Percentiles rank a stretch among this genome's conserved stretches.
Conservation (phyloP, 805 yeast species). For the Komagataella kurtzmanii region DNA sequence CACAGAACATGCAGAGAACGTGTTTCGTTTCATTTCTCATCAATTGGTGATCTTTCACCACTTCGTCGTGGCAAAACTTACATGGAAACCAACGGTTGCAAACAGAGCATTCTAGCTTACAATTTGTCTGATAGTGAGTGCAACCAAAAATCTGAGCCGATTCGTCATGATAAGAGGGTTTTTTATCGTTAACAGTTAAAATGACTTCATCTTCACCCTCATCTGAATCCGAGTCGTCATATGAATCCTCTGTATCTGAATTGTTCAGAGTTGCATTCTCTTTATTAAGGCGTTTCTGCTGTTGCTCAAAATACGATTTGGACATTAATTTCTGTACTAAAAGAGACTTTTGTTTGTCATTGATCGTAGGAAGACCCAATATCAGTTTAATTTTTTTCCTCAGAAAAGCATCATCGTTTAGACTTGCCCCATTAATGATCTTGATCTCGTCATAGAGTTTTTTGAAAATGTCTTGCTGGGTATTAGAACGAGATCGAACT, state of each 20-base stretch:
- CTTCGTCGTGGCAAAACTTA: conserved; percentile 75
- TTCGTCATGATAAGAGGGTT: conserved; percentile 32
- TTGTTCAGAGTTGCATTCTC: background rate
- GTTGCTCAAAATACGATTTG: conserved; percentile 45
- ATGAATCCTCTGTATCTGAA: background rate
- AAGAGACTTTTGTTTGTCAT: conserved; percentile 29
- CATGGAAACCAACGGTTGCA: conserved; percentile 73
- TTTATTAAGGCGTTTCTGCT: background rate
- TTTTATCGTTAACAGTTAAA: conserved; percentile 31
- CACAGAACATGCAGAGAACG: conserved; percentile 74
- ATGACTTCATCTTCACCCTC: conserved; percentile 24
- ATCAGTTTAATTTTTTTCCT: conserved; percentile 36
- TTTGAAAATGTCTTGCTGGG: background rate
- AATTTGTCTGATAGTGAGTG: conserved; percentile 67
- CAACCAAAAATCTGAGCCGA: conserved; percentile 52
- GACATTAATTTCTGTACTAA: conserved; percentile 56
- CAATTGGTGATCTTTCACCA: conserved; percentile 38
- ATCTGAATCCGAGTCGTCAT: conserved; percentile 3
- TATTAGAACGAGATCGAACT: background rate
- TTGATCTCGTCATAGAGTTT: conserved; percentile 3
- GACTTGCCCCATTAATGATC: conserved; percentile 5
- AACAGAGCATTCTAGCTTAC: conserved; percentile 69
- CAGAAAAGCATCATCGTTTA: conserved; percentile 19
- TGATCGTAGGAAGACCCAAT: conserved; percentile 20
- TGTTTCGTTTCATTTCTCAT: conserved; percentile 45